Evolutionary conservation across 768 basidiomycete genomes (phyloP).

Genomic region (Suillus brevipes): DNA sequence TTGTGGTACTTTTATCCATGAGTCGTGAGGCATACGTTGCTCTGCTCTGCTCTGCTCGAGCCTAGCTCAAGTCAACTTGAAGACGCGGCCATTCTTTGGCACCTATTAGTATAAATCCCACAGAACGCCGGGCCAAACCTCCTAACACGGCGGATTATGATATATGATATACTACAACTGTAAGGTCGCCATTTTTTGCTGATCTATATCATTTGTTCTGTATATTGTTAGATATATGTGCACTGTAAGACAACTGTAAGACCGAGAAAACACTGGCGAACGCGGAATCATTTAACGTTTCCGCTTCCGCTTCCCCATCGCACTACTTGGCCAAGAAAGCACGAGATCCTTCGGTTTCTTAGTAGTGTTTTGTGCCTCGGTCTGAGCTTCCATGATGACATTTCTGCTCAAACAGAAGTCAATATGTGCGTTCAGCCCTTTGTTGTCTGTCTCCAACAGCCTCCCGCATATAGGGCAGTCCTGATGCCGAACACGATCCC

Average conservation of each 20-base stretch:
- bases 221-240: background rate
- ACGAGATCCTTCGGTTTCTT: conserved; percentile 12
- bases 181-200: too few relatives aligned
- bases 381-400: conserved; percentile 73
- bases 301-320: conserved; percentile 20
- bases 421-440: conserved; percentile 80
- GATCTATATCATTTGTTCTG: background rate
- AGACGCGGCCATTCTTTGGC: background rate
- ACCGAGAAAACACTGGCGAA: background rate
- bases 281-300: background rate
- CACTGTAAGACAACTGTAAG: background rate
- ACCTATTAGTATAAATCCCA: background rate
- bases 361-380: conserved; percentile 21
- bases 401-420: conserved; percentile 85
- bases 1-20: background rate
- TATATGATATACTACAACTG: background rate
- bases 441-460: conserved; percentile 66
- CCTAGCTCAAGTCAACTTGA: too few relatives aligned
- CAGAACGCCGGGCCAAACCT: background rate
- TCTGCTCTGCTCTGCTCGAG: background rate
- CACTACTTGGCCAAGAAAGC: background rate
- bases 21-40: background rate
- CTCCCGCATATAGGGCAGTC: conserved; percentile 75
- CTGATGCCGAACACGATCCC: conserved; percentile 25
- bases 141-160: background rate